Evolutionary conservation across 2,329 filamentous ascomycete genomes (phyloP).

Genomic region (Teratosphaeria viscida): DNA sequence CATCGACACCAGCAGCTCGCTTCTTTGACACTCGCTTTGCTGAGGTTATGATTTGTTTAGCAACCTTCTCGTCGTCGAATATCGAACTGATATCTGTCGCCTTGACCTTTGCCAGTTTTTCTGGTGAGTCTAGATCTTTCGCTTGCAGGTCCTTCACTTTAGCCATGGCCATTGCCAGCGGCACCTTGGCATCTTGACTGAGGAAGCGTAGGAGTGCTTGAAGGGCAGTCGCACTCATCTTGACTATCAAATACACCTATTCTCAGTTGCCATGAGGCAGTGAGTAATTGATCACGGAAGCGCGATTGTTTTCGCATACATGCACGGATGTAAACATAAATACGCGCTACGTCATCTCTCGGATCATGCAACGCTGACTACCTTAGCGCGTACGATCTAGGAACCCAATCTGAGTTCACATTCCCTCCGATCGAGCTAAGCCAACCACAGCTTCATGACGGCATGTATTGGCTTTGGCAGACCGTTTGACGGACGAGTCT

Average conservation of each 20-base stretch:
- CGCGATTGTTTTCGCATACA: too few relatives aligned
- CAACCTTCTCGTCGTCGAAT: conserved; percentile 43
- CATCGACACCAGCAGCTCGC: conserved; percentile 31
- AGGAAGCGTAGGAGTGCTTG: conserved; percentile 45
- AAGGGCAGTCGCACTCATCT: conserved; percentile 15
- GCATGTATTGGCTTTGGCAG: background rate
- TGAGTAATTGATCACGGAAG: too few relatives aligned
- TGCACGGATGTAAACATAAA: too few relatives aligned
- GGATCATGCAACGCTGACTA: background rate
- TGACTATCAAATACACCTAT: background rate
- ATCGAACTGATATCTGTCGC: conserved; percentile 33
- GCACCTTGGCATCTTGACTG: conserved; percentile 47
- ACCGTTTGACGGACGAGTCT: background rate
- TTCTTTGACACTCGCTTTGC: conserved; percentile 49
- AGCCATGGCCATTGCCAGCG: conserved; percentile 43
- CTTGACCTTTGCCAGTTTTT: conserved; percentile 40
- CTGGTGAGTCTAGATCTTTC: conserved; percentile 35
- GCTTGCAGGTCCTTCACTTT: conserved; percentile 46
- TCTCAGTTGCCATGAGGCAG: too few relatives aligned
- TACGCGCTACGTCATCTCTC: too few relatives aligned
- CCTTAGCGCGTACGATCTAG: background rate
- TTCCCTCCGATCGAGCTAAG: background rate
- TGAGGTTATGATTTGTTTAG: conserved; percentile 47
- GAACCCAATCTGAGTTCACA: background rate
- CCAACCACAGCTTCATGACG: background rate